Evolutionary conservation across 768 basidiomycete species (phyloP), one percentile per base, ranked within the genome.

Genomic region (Mycena rebaudengoi): DNA sequence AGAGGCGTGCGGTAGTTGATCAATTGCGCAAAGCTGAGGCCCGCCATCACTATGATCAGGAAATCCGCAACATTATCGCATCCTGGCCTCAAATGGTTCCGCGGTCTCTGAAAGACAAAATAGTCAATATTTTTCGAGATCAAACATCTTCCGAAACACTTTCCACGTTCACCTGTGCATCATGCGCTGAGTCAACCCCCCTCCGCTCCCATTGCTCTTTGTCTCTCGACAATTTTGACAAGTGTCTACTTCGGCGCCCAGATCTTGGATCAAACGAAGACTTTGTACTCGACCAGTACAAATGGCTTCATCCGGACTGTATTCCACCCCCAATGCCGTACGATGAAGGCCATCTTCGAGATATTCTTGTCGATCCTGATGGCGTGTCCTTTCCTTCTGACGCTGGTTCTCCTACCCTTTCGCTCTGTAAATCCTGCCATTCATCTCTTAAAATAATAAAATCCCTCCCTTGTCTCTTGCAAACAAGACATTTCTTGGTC

Each of bases 61-160:
- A 55, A 14, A 25, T 55, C 18, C 7, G 43, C 8, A 1, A 20
- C 3, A 49, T 63, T 21, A 26, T n/a, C 8, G 37, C 8, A 18
- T 21, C 44, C 14, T 63, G 61, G 61, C 54, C 54, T 2, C 62
- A 57, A 28, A 13, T 63, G 18, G 35, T 63, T 18, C 61, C 61
- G 29, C 53, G 35, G 8, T 50, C 52, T 16, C 16, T 54, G 20
- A 49, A 62, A 37, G 35, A 63, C 28, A 39, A 51, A 29, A 21
- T 50, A 14, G 44, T 63, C 26, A 10, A 16, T 4, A 21, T 32
- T 7, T 63, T 63, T 32, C 54, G 54, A 5, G 45, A 56, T 13
- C 30, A 33, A 14, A 63, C 54, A 2, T 49, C 45, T 26, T 63
- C 62, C 2, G 26, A 48, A 26, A 55, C 48, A 0, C 48, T 63